A percentile compares a stretch with the other conserved stretches of the same genome.
phyloP scores from a whole-genome alignment of 495 filamentous ascomycete genomes.

The Gamarada debralockiae region DNA sequence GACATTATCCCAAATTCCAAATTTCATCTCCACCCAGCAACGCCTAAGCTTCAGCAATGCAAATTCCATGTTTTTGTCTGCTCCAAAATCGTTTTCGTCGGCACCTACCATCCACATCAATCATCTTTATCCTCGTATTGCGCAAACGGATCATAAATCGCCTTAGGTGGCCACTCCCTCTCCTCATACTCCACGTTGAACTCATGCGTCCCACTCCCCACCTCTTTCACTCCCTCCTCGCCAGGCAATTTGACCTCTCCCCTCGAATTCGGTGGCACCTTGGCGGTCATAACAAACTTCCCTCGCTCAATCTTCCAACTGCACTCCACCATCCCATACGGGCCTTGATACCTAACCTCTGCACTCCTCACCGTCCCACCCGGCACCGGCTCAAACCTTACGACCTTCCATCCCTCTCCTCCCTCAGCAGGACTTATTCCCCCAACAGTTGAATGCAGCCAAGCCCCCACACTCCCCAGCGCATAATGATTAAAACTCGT shows the following conservation, averaged over 20 bases:
- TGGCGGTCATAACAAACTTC: slow-evolving; percentile 11
- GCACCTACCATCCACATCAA: too few species aligned
- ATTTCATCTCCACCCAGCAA: too few species aligned
- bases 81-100: too few species aligned
- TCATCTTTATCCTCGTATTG: too few species aligned
- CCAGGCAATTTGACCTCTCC: slow-evolving; percentile 18
- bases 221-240: not conserved
- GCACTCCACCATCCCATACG: slow-evolving; percentile 18
- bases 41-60: too few species aligned
- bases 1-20: too few species aligned
- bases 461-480: slow-evolving; percentile 28
- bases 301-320: slow-evolving; percentile 16
- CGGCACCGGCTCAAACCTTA: slow-evolving; percentile 15
- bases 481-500: slow-evolving; percentile 53
- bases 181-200: slow-evolving; percentile 10
- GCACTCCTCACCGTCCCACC: slow-evolving; percentile 20
- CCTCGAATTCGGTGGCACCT: slow-evolving; percentile 21
- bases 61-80: too few species aligned
- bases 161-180: slow-evolving; percentile 14
- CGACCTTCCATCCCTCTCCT: slow-evolving; percentile 19
- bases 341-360: slow-evolving; percentile 5
- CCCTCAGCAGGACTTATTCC: slow-evolving; percentile 2
- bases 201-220: slow-evolving; percentile 19
- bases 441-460: slow-evolving; percentile 12
- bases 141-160: slow-evolving; percentile 4